A percentile compares a stretch with the other conserved stretches of the same genome.
Conservation (phyloP, 108 stramenopile genomes). For the Discostella pseudostelligera region DNA sequence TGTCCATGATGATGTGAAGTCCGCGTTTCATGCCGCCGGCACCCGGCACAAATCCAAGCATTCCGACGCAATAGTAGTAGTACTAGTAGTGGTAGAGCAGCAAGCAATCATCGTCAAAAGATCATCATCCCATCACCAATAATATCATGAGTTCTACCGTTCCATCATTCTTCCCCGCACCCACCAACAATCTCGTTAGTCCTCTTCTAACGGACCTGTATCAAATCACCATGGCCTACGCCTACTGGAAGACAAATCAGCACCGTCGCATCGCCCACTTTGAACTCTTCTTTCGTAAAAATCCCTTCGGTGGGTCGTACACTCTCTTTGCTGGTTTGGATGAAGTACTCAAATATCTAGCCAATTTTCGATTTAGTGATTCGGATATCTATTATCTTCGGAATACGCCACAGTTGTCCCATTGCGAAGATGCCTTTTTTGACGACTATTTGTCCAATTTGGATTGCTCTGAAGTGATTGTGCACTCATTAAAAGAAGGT, state of each 20-base stretch:
- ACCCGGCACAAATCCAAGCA: too few relatives aligned
- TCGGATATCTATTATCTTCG: constrained; percentile 87
- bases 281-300: constrained; percentile 97
- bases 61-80: too few relatives aligned
- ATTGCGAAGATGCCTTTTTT: constrained; percentile 88
- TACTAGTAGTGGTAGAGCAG: too few relatives aligned
- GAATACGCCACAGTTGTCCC: constrained; percentile 50
- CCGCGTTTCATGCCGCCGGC: too few relatives aligned
- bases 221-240: constrained; percentile 98
- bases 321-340: constrained; percentile 95
- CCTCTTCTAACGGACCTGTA: constrained; percentile 97
- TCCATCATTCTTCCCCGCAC: constrained; percentile 19
- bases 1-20: too few relatives aligned
- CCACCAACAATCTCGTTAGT: constrained; percentile 76
- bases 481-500: constrained; percentile 87
- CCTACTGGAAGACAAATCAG: constrained; percentile 92
- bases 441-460: constrained; percentile 72
- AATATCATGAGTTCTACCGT: too few relatives aligned
- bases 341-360: constrained; percentile 73
- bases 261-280: constrained; percentile 81
- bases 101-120: too few relatives aligned
- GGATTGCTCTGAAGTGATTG: constrained; percentile 67
- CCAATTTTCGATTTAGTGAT: constrained; percentile 73
- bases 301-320: constrained; percentile 91
- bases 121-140: too few relatives aligned